Base-by-base conservation (phyloP, 768 basidiomycete genomes). In the Amanita molliuscula region DNA sequence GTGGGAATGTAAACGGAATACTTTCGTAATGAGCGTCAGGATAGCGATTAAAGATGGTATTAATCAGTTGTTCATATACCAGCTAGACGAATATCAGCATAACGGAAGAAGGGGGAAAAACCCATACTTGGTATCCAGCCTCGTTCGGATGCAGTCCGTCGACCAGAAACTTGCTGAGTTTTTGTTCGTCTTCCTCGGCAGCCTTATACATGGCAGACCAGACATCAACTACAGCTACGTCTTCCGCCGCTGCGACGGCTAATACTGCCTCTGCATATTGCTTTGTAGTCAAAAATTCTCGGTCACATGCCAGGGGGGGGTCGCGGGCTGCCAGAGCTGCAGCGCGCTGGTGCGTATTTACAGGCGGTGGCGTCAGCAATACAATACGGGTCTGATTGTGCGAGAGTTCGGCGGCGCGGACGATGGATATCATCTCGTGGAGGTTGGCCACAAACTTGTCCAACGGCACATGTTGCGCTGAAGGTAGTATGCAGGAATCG, bases 91-190 rank as follows among this genome's bases (percentile, higher is more conserved):
- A 18, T 25, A 49, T 26, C 20, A 50, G 48, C 16, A 28, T 23
- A 42, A 40, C 9, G 28, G 6, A 6, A 44, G 53, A 37, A 36
- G 23, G 44, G 26, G 15, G 6, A 26, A 26, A n/a, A 31, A 35
- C 40, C 33, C 80, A 59, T 58, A 88, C 87, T 62, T 73, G 61
- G 57, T 93, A 93, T 20, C 89, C 93, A 2, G 66, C 73, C n/a
- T 63, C 70, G 47, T 77, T 89, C 58, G 91, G 65, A 64, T 96
- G 93, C 45, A 96, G 65, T 2, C 93, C 93, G 60, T 96, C 93
- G 36, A 60, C 65, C 47, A 88, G 62, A 59, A 74, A 84, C 38
- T 57, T 65, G 23, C 65, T 68, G 44, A 88, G 65, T 1, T 67
- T 67, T 25, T 65, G 62, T 60, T 84, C 80, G 6, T 78, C 67